A percentile compares a stretch with the other conserved stretches of the same genome.
phyloP scores from a whole-genome alignment of 306 rosid genomes.

The Lathyrus tuberosus region DNA sequence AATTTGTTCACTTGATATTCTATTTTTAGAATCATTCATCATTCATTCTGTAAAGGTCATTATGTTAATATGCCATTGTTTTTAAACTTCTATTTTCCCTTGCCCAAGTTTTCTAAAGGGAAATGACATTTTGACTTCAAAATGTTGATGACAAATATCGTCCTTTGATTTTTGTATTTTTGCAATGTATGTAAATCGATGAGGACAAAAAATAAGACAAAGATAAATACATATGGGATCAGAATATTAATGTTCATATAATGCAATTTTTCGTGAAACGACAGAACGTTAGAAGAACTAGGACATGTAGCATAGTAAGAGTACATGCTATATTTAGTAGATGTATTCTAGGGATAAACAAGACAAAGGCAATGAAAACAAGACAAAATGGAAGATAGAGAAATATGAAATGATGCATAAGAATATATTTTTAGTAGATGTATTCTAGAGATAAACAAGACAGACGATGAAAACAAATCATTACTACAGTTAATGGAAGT shows the following conservation, averaged over 20 bases:
- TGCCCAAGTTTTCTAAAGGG: not conserved
- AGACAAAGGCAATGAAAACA: too few species aligned
- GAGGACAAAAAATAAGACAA: not conserved
- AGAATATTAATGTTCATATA: too few species aligned
- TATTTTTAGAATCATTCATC: slow-evolving; percentile 1
- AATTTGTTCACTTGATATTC: slow-evolving; percentile 21
- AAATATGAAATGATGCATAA: not conserved
- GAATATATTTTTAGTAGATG: not conserved
- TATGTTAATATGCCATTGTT: not conserved
- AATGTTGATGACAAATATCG: not conserved
- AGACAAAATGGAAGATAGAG: not conserved
- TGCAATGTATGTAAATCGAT: not conserved
- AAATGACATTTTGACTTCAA: not conserved
- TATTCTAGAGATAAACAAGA: not conserved
- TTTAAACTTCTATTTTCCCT: not conserved
- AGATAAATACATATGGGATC: not conserved
- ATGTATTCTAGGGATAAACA: too few species aligned
- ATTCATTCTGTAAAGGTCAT: slow-evolving; percentile 31
- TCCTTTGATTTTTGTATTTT: not conserved
- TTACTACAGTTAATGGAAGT: too few species aligned
- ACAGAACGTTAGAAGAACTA: not conserved
- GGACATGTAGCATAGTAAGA: not conserved
- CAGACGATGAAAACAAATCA: not conserved
- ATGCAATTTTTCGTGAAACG: not conserved
- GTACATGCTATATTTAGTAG: too few species aligned